Evolutionary conservation across 73 alveolate species (phyloP), one percentile per base, ranked within the genome.

Genomic region (Paramecium caudatum): DNA sequence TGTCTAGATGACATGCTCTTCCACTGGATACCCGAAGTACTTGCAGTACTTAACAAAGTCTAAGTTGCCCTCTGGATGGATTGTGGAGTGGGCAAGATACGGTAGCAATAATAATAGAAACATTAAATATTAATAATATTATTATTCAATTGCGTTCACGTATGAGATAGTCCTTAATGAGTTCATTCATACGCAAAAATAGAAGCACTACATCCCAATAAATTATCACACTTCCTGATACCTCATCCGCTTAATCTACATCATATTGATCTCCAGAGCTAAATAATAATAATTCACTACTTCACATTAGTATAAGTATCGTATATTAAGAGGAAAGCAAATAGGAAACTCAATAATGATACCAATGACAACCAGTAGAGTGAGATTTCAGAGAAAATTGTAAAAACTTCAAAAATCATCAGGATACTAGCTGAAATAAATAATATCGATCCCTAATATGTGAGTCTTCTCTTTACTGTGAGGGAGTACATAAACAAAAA

Each of bases 1-100:
- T 50, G 99, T 97, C 33, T 95, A 80, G 25, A 96, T 96, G 23
- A 27, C 61, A 80, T 97, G 99, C 19, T 87, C 93, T 82, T 97
- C 99, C 34, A 47, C 85, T 25, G 95, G 96, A 43, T 92, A 93
- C 15, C 95, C 95, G 55, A 61, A 94, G 50, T 70, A 65, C 36
- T 47, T 82, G 63, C 65, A 82, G 43, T 86, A 86, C 61, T 86
- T 81, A 5, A 78, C 87, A 63, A 78, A 62, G 46, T 47, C 65
- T 33, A 86, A 48, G 15, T 86, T 86, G 13, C 82, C 84, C 46
- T 86, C 93, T 23, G 93, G 93, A 61, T 74, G 88, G n/a, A 74
- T 55, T 55, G 80, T 55, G 80, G 46, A 27, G 1, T 27, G 30
- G 10, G 45, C 80, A 55, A 55, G 80, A 55, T 55, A 55, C 80